A percentile compares a stretch with the other conserved stretches of the same genome.
These are phyloP conservation scores for Zalerion maritima DNA, from an alignment of 495 filamentous ascomycete species.

Conservation along the genomic window DNA sequence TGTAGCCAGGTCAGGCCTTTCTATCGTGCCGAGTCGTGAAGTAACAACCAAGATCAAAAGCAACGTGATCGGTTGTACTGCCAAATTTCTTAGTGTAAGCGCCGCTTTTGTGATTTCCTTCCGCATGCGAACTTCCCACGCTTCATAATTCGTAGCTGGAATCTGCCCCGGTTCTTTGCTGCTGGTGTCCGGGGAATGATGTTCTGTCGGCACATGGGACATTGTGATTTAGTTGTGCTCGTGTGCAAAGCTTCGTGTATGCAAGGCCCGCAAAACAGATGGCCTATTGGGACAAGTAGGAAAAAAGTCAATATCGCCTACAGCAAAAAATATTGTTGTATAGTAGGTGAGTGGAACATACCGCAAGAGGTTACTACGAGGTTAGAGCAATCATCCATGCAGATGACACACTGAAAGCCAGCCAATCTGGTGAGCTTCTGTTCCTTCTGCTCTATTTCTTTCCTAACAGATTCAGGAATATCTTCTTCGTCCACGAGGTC, in stretches of 20 bases:
- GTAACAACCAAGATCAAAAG: too few species aligned
- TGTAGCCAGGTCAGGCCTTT: too few species aligned
- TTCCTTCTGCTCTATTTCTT: constrained; percentile 30
- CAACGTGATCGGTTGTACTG: too few species aligned
- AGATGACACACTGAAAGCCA: constrained; percentile 62
- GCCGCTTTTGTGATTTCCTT: too few species aligned
- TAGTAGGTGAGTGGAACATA: constrained; percentile 27
- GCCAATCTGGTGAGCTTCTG: constrained; percentile 41
- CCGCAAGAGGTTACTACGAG: constrained; percentile 72
- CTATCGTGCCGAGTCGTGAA: too few species aligned
- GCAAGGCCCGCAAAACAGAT: constrained; percentile 75
- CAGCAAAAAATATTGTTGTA: constrained; percentile 1
- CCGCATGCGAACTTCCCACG: too few species aligned
- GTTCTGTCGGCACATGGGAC: constrained; percentile 40
- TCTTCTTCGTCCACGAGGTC: constrained; percentile 48
- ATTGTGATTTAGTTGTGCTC: constrained; percentile 29
- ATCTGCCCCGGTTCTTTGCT: constrained; percentile 17
- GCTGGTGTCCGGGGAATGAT: constrained; percentile 34
- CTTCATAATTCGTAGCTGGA: constrained; percentile 13
- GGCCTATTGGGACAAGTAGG: constrained; percentile 35
- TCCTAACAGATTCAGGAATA: constrained; percentile 30
- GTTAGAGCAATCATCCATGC: constrained; percentile 62
- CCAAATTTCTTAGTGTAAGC: too few species aligned
- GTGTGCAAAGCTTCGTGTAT: constrained; percentile 60
- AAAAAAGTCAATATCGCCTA: constrained; percentile 1